Evolutionary conservation across 1,284 basidiomycete species (phyloP), one percentile per base, ranked within the genome.

Genomic region (Fomitiporia mediterranea): DNA sequence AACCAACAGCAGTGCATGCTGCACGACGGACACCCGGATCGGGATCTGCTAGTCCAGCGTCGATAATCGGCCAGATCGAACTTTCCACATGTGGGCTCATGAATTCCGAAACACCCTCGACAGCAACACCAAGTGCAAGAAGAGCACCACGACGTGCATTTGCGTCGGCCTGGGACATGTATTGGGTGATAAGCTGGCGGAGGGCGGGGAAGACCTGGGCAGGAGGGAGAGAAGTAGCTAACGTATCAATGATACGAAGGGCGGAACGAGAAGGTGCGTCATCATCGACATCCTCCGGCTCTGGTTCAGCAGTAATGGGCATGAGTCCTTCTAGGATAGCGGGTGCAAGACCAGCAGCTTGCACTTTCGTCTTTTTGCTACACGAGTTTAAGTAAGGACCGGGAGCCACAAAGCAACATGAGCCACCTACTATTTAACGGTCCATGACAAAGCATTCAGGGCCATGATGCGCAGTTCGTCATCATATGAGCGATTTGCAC

Each of bases 41-140:
- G 37, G 72, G 69, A 68, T 99, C 97, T 57, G 80, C 81, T 49
- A 99, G 82, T 63, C 96, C 95, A 50, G 84, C 79, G 70, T 98
- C 92, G 64, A 99, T 87, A 60, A 97, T 80, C 1, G 95, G 94
- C 97, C 97, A 99, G 46, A 99, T 86, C 65, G 93, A 82, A 17
- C 37, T 39, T 23, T 57, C 49, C 32, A 55, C 48, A 66, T 95
- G 83, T 4, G 96, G 94, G 32, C 93, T 92, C 81, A 99, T 98
- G 75, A 81, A 99, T 75, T 99, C 94, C 72, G 91, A 94, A 78
- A 96, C 98, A 23, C 97, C 97, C 71, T 99, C 97, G 57, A 99
- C 94, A 48, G 88, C 84, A 49, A 99, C 93, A 65, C 96, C 97
- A 57, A 99, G 88, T 3, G 96, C 90, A 69, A 98, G 93, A 76